Evolutionary conservation across 2,329 filamentous ascomycete species (phyloP), one percentile per base, ranked within the genome.

Genomic region (Corinectria fuckeliana): DNA sequence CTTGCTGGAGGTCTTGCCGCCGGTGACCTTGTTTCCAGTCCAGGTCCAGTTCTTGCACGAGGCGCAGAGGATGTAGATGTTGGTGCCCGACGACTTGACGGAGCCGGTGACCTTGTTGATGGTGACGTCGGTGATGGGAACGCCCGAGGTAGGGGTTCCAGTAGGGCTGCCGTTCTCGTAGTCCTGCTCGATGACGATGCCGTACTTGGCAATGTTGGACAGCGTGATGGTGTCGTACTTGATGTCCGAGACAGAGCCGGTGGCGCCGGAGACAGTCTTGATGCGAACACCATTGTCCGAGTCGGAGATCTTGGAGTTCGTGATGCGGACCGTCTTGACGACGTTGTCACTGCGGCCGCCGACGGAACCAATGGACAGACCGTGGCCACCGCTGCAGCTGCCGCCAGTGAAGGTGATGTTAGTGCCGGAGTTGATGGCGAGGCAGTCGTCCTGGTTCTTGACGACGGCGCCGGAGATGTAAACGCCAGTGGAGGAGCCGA

Each of bases 361-460:
- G 8, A 80, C 76, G 11, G 74, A 77, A 25, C 78, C 78, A 44
- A 78, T 80, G 13, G 76, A 78, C 8, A 80, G 71, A 30, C 78
- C 78, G 58, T 80, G 78, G 3, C 78, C 78, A 32, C 78, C 77
- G 21, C 72, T 77, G 74, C 81, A 83, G 66, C 74, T 70, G 7
- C 78, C 75, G 39, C 71, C 74, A 20, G 72, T 78, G 71, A 83
- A 81, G 50, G 75, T 77, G 61, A 83, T 82, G 66, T 81, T 74
- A 25, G 72, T 77, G 1, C 81, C 81, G 2, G 82, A 85, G 75
- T 86, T 88, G 61, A 85, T 70, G 23, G 85, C 84, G 7, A 88
- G 76, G 64, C 85, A 88, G 68, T 88, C 85, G 58, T 88, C 85
- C 74, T 88, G 85, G 76, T 87, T 88, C 70, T 84, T 80, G 54